Base-by-base conservation (phyloP, 176 grass and related monocot species). In the Oryza coarctata region DNA sequence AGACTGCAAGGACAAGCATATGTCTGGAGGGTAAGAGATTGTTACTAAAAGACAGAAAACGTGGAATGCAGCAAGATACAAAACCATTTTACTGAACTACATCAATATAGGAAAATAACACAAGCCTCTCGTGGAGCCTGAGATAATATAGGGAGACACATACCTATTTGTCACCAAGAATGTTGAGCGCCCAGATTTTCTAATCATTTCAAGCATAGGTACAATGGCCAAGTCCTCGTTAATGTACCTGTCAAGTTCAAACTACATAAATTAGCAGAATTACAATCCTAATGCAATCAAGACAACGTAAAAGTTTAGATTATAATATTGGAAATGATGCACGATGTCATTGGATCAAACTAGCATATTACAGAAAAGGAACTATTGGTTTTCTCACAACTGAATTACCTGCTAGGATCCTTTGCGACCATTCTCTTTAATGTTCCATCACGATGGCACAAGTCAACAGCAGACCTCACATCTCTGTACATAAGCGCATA, bases 91-190 rank as follows among this genome's bases (percentile, higher is more conserved):
- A 40, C 15, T 22, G 30, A 33, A 81, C 32, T 72, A 63, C 12
- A 75, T 68, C 2, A 15, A 43, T 83, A 74, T 61, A 62, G n/a
- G 12, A 66, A 74, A 71, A 63, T 71, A 45, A 66, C 13, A 67
- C 12, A 44, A 74, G 32, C 41, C 29, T 18, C 47, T 80, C 18
- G 58, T 77, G 34, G 74, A 71, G 5, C 27, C 33, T 71, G 73
- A 60, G 75, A 58, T 29, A 61, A 40, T 74, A 73, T 3, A 73
- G 65, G 22, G 74, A 47, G 55, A 23, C 4, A 79, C 47, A 74
- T 77, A 98, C 96, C 96, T 98, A 75, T 98, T 98, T 70, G 96
- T 98, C 26, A 98, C 93, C 43, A 98, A 79, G 73, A 98, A 98
- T 62, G 96, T 98, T 32, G 93, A 91, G 40, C 88, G 91, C 33